phyloP scores from a whole-genome alignment of 2,329 filamentous ascomycete species.

The Apiospora phragmitis region DNA sequence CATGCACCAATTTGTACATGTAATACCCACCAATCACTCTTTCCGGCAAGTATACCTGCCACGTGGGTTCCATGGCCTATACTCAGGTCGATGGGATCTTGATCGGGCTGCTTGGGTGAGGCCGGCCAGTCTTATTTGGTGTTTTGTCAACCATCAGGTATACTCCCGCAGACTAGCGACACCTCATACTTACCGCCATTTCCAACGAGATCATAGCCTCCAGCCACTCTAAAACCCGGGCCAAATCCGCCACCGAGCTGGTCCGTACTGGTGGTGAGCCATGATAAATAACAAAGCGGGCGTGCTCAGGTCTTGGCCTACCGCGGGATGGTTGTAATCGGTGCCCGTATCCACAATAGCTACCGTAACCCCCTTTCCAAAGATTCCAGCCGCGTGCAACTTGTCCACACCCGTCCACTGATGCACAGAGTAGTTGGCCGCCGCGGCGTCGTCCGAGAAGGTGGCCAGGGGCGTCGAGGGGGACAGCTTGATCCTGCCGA shows the following conservation, averaged over 20 bases:
- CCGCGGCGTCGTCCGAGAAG: slow-evolving; percentile 14
- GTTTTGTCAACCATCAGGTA: neutral
- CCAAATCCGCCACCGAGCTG: slow-evolving; percentile 11
- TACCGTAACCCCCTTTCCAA: slow-evolving; percentile 8
- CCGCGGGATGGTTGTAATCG: slow-evolving; percentile 8
- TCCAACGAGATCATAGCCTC: slow-evolving; percentile 9
- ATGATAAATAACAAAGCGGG: neutral
- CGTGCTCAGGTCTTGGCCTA: neutral
- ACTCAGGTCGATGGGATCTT: slow-evolving; percentile 22
- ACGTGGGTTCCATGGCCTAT: slow-evolving; percentile 27
- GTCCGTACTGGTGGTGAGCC: neutral
- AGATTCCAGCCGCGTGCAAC: neutral
- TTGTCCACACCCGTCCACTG: slow-evolving; percentile 11
- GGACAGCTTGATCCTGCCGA: slow-evolving; percentile 14
- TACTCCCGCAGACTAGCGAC: neutral
- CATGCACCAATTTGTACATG: too few relatives aligned
- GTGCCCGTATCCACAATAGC: slow-evolving; percentile 11
- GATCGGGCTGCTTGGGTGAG: neutral
- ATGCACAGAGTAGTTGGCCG: slow-evolving; percentile 11
- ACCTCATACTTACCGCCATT: slow-evolving; percentile 14
- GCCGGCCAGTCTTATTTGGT: neutral
- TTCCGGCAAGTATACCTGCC: slow-evolving; percentile 28
- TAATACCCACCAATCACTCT: slow-evolving; percentile 14
- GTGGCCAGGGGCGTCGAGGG: slow-evolving; percentile 8
- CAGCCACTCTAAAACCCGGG: slow-evolving; percentile 5